Conservation (phyloP, 2,329 filamentous ascomycete genomes). For the Trichoderma citrinoviride region DNA sequence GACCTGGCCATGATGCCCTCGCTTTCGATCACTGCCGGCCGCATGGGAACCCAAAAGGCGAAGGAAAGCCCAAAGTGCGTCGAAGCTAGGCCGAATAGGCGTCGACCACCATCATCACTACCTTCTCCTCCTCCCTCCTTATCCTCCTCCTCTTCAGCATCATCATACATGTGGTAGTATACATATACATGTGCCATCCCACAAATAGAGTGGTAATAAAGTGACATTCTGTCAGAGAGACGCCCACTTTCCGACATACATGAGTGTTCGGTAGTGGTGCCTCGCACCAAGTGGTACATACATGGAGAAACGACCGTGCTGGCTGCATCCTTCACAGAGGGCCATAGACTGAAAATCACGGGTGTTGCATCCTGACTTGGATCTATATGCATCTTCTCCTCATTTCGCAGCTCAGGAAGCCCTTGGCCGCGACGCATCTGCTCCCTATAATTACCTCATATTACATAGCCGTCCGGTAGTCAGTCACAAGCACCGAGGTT, state of each 20-base stretch:
- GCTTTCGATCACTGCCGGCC: neutral
- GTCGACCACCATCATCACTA: neutral
- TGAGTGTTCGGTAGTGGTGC: neutral
- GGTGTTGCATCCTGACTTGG: constrained; percentile 9
- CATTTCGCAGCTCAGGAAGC: neutral
- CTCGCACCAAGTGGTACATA: neutral
- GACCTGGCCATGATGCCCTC: neutral
- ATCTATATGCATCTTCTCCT: neutral
- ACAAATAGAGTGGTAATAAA: neutral
- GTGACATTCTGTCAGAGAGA: neutral
- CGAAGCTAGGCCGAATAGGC: neutral
- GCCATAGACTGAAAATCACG: neutral
- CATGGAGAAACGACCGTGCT: neutral
- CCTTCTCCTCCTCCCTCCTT: too few species aligned
- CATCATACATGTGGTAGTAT: constrained; percentile 10
- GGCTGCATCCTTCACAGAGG: constrained; percentile 6
- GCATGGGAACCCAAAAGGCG: constrained; percentile 10
- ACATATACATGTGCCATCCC: too few species aligned
- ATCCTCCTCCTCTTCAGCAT: neutral
- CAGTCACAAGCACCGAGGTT: constrained; percentile 17
- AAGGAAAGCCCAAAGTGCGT: neutral
- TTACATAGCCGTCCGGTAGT: constrained; percentile 6
- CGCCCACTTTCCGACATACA: neutral
- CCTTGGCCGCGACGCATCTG: neutral
- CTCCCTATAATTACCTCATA: constrained; percentile 24